phyloP scores from a whole-genome alignment of 345 rosid species.

The Euphorbia peplus region DNA sequence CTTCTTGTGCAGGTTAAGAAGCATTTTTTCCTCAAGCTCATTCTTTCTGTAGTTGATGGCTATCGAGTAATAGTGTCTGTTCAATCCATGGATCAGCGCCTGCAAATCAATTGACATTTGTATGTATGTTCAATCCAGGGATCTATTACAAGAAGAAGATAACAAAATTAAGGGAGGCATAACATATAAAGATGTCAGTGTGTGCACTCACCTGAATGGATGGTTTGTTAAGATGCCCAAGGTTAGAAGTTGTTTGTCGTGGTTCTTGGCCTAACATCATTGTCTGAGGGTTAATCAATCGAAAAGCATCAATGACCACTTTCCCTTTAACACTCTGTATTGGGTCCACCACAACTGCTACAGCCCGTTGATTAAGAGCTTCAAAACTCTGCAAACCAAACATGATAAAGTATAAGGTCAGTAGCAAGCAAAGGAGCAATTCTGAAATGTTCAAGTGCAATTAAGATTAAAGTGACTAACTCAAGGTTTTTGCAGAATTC shows the following conservation, averaged over 20 bases:
- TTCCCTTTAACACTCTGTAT: slow-evolving; percentile 98
- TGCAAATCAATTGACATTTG: slow-evolving; percentile 29
- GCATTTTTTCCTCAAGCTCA: slow-evolving; percentile 98
- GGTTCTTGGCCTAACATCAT: slow-evolving; percentile 99
- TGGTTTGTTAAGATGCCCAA: slow-evolving; percentile 96
- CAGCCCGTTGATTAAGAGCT: slow-evolving; percentile 97
- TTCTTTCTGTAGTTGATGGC: slow-evolving; percentile 97
- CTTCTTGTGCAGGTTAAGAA: slow-evolving; percentile 96
- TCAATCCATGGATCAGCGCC: slow-evolving; percentile 98
- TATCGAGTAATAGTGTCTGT: slow-evolving; percentile 96
- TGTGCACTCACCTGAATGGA: slow-evolving; percentile 76
- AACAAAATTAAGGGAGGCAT: neutral
- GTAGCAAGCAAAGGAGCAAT: neutral
- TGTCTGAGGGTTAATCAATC: slow-evolving; percentile 92
- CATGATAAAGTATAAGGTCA: neutral
- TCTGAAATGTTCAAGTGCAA: neutral
- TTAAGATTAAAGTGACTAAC: neutral
- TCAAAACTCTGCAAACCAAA: slow-evolving; percentile 78
- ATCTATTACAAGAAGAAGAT: neutral
- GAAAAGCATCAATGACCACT: slow-evolving; percentile 98
- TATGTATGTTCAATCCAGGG: slow-evolving; percentile 1
- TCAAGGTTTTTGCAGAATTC: neutral
- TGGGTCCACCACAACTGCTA: slow-evolving; percentile 98
- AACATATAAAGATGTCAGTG: neutral
- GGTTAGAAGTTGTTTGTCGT: slow-evolving; percentile 95